Conservation (phyloP, 1,139 yeast species). For the Schizosaccharomyces versatilis region DNA sequence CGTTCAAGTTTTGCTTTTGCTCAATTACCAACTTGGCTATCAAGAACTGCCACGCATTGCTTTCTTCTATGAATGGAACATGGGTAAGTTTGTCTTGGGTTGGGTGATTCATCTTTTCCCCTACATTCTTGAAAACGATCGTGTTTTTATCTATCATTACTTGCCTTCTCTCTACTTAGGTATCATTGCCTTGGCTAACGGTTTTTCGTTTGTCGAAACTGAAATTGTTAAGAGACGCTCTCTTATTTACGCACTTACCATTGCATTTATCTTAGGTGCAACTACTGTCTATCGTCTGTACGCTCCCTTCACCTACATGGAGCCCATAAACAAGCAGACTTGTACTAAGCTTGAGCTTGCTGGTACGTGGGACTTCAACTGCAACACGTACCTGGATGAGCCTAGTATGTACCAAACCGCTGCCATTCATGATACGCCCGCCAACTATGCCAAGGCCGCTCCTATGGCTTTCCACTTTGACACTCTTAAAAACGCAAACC, state of each 20-base stretch:
- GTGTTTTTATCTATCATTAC: constrained; percentile 79
- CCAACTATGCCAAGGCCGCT: too few species aligned
- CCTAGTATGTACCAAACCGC: too few species aligned
- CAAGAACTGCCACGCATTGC: constrained; percentile 28
- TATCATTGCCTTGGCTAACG: constrained; percentile 61
- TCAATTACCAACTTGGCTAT: constrained; percentile 50
- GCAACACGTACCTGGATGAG: constrained; percentile 18
- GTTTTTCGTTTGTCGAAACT: constrained; percentile 40
- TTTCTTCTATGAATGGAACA: constrained; percentile 50
- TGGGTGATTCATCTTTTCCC: constrained; percentile 75
- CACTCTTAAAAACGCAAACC: too few species aligned
- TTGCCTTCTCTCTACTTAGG: constrained; percentile 81
- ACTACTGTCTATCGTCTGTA: constrained; percentile 38
- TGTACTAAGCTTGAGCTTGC: constrained; percentile 44
- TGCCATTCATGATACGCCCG: too few species aligned
- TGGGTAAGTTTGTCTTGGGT: constrained; percentile 47
- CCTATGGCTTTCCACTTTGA: too few species aligned
- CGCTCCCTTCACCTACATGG: constrained; percentile 57
- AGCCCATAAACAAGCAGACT: constrained; percentile 52
- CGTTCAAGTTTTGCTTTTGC: constrained; percentile 31
- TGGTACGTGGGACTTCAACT: constrained; percentile 67
- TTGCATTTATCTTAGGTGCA: constrained; percentile 30
- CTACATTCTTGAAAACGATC: constrained; percentile 83
- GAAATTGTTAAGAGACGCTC: constrained; percentile 27
- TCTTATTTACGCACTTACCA: constrained; percentile 23